These are phyloP conservation scores for Cercophora newfieldiana DNA, from an alignment of 495 filamentous ascomycete genomes.

Conservation along the genomic window DNA sequence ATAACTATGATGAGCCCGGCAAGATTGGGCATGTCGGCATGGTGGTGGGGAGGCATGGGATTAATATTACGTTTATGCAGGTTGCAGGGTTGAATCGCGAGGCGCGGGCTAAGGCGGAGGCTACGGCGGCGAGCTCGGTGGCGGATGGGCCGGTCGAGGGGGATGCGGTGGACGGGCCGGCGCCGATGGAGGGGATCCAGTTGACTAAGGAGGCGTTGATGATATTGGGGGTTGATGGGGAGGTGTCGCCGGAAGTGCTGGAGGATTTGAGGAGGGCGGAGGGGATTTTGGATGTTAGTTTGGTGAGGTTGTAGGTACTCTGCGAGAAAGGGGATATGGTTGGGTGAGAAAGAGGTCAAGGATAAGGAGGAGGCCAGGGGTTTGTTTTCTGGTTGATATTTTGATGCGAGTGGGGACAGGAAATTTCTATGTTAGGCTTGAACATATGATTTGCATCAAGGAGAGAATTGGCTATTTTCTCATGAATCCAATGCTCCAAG, in stretches of 20 bases:
- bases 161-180: conserved; percentile 2
- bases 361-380: background rate
- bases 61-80: conserved; percentile 73
- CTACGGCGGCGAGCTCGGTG: conserved; percentile 21
- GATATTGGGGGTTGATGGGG: conserved; percentile 66
- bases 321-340: background rate
- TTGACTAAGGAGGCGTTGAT: conserved; percentile 63
- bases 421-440: too few species aligned
- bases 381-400: background rate
- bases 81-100: conserved; percentile 55
- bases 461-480: too few species aligned
- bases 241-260: conserved; percentile 55
- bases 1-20: conserved; percentile 71
- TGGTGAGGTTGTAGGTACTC: conserved; percentile 48
- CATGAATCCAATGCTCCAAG: too few species aligned
- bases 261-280: conserved; percentile 53
- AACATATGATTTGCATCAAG: too few species aligned
- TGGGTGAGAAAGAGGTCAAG: background rate
- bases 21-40: conserved; percentile 72
- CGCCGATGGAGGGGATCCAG: conserved; percentile 9
- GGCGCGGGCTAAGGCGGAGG: conserved; percentile 24
- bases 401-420: background rate
- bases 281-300: conserved; percentile 63
- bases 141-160: conserved; percentile 25
- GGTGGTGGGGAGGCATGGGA: conserved; percentile 58